These are phyloP conservation scores for Nymphaea colorata DNA, from an alignment of 164 flowering plant species.

Conservation along the genomic window DNA sequence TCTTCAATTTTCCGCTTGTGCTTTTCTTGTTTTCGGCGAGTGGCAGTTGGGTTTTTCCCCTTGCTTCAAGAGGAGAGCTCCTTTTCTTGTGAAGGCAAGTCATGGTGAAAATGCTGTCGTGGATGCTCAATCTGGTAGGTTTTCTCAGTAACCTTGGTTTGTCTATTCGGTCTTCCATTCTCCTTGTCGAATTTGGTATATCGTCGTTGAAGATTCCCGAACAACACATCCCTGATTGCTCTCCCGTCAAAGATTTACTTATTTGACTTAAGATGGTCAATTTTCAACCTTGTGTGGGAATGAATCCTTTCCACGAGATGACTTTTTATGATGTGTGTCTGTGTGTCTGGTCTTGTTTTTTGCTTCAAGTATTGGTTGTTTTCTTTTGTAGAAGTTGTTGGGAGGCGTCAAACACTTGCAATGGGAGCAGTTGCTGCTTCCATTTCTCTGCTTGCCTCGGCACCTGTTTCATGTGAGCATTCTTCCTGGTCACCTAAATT, in stretches of 20 bases:
- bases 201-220: too few species aligned
- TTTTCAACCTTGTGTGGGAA: too few species aligned
- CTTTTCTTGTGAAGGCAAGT: neutral
- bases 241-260: neutral
- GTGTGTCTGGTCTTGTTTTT: too few species aligned
- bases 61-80: neutral
- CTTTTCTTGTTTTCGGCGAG: neutral
- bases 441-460: slow-evolving; percentile 28
- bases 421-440: slow-evolving; percentile 34
- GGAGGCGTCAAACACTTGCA: slow-evolving; percentile 54
- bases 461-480: slow-evolving; percentile 42
- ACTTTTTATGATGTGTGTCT: too few species aligned
- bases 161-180: too few species aligned
- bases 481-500: neutral
- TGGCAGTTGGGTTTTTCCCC: neutral
- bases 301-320: too few species aligned
- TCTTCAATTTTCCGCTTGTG: neutral
- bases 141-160: neutral
- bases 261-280: too few species aligned
- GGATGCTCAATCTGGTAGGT: neutral
- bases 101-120: neutral
- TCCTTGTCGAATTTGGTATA: too few species aligned
- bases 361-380: neutral
- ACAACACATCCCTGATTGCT: neutral
- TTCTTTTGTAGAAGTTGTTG: slow-evolving; percentile 29